phyloP scores from a whole-genome alignment of 441 rosid species.

The Gossypium schwendimanii region DNA sequence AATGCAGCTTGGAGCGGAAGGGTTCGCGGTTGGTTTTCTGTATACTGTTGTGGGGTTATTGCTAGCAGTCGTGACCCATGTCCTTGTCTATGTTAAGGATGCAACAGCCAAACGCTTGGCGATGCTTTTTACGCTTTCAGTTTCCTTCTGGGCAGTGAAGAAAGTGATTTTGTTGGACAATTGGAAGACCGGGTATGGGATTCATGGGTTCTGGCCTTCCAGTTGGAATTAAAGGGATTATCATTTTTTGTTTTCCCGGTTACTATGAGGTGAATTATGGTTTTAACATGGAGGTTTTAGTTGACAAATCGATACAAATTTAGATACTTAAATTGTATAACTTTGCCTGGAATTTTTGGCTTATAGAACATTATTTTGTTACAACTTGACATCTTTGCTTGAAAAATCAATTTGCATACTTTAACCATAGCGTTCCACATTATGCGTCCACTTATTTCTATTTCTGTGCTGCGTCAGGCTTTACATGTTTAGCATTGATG shows the following conservation, averaged over 20 bases:
- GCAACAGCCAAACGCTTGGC: slow-evolving; percentile 39
- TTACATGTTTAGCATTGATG: background rate
- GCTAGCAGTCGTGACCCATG: slow-evolving; percentile 61
- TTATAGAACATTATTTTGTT: background rate
- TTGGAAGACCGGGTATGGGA: slow-evolving; percentile 94
- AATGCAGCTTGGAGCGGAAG: slow-evolving; percentile 95
- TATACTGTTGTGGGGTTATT: slow-evolving; percentile 75
- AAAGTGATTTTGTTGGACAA: slow-evolving; percentile 78
- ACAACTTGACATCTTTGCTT: background rate
- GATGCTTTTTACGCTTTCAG: slow-evolving; percentile 49
- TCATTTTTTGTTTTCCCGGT: background rate
- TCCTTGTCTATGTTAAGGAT: slow-evolving; percentile 58
- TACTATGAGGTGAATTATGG: slow-evolving; percentile 5
- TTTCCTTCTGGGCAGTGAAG: slow-evolving; percentile 84
- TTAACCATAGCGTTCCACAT: background rate
- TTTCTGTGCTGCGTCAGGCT: background rate
- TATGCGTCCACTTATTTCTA: background rate
- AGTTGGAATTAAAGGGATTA: slow-evolving; percentile 49
- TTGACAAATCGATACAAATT: background rate
- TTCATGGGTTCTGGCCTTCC: slow-evolving; percentile 85
- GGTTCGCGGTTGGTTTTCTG: slow-evolving; percentile 78
- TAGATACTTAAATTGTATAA: background rate
- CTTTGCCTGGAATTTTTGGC: background rate
- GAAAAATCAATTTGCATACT: background rate
- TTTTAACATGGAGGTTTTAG: background rate